Evolutionary conservation across 2,329 filamentous ascomycete genomes (phyloP).

Genomic region (Coniosporium uncinatum): DNA sequence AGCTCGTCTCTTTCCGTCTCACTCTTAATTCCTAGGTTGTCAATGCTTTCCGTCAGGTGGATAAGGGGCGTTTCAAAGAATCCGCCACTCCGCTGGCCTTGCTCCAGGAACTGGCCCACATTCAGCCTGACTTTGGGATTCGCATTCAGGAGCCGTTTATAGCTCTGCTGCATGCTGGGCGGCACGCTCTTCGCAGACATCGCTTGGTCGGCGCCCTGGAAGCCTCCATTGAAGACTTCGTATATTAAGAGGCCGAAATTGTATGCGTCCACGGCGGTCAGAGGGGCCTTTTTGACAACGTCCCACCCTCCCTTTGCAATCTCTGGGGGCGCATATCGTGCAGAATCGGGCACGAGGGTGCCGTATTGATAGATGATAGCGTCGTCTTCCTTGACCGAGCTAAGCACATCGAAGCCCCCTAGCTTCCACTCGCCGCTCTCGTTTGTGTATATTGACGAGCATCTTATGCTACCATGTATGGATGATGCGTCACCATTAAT

Average conservation of each 20-base stretch:
- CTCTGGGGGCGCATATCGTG: conserved; percentile 82
- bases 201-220: conserved; percentile 69
- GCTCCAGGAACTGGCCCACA: conserved; percentile 81
- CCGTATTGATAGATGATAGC: conserved; percentile 90
- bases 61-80: conserved; percentile 96
- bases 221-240: conserved; percentile 89
- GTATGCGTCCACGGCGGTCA: conserved; percentile 82
- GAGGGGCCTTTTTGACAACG: conserved; percentile 74
- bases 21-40: conserved; percentile 85
- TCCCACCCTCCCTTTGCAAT: conserved; percentile 88
- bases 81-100: conserved; percentile 73
- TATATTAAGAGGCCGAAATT: conserved; percentile 79
- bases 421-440: conserved; percentile 99
- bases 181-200: conserved; percentile 85
- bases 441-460: conserved; percentile 85
- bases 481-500: conserved; percentile 92
- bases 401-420: conserved; percentile 88
- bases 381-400: conserved; percentile 94
- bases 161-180: conserved; percentile 82
- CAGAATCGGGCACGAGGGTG: conserved; percentile 79
- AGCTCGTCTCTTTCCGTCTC: conserved; percentile 82
- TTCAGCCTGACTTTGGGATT: conserved; percentile 88
- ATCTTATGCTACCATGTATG: conserved; percentile 82
- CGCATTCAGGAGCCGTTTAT: conserved; percentile 81
- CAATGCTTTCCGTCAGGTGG: conserved; percentile 86